Evolutionary conservation across 441 rosid genomes (phyloP).

Genomic region (Erysimum cheiri): DNA sequence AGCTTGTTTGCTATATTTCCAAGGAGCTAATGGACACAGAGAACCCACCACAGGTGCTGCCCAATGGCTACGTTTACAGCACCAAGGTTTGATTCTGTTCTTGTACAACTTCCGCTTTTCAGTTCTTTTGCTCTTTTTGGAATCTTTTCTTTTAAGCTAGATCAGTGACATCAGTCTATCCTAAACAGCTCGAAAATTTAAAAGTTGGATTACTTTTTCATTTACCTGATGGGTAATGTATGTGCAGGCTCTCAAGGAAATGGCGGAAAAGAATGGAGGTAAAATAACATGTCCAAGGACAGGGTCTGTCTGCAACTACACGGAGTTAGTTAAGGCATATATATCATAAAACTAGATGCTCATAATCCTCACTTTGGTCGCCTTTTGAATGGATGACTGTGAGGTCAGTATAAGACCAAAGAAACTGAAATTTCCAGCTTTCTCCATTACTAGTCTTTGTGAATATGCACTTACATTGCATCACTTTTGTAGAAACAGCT

Average conservation of each 20-base stretch:
- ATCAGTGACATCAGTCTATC: conserved; percentile 12
- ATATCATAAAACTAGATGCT: conserved; percentile 58
- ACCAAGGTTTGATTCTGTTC: conserved; percentile 62
- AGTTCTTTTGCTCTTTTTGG: conserved; percentile 22
- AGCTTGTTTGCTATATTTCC: conserved; percentile 93
- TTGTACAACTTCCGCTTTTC: conserved; percentile 9
- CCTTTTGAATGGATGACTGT: conserved; percentile 30
- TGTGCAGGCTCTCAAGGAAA: conserved; percentile 91
- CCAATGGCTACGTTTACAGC: conserved; percentile 93
- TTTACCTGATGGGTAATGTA: conserved; percentile 15
- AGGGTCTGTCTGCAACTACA: conserved; percentile 59
- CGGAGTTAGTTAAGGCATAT: conserved; percentile 83
- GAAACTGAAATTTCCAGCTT: conserved; percentile 31
- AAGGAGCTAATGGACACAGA: conserved; percentile 96
- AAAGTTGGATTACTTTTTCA: neutral
- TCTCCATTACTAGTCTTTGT: conserved; percentile 37
- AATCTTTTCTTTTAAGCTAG: conserved; percentile 20
- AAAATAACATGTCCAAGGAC: conserved; percentile 85
- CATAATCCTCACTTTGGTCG: conserved; percentile 30
- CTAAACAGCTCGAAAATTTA: neutral
- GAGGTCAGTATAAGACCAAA: conserved; percentile 37
- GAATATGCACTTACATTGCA: conserved; percentile 30
- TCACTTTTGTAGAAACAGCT: conserved; percentile 34
- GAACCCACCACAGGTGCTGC: conserved; percentile 95
- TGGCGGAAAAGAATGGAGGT: conserved; percentile 80